Percentiles rank a stretch among this genome's conserved stretches.
Conservation (phyloP, 345 rosid species). For the Eutrema yunnanense region DNA sequence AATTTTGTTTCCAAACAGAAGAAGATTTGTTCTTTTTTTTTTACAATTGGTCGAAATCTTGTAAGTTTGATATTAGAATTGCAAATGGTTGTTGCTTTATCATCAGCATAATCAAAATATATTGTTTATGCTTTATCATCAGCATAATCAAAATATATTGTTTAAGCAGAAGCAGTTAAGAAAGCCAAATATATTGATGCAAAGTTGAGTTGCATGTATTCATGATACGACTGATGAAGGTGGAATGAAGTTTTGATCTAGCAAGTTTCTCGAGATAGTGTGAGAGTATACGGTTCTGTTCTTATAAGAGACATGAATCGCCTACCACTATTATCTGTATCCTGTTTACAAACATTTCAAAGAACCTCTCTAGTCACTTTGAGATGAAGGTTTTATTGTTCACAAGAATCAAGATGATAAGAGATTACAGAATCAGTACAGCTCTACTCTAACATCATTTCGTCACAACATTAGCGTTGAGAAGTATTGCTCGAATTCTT, state of each 20-base stretch:
- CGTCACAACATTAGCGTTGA: slow-evolving; percentile 65
- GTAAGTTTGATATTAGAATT: neutral
- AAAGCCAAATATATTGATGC: neutral
- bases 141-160: neutral
- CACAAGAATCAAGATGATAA: slow-evolving; percentile 9
- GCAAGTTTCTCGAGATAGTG: neutral
- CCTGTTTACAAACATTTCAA: slow-evolving; percentile 11
- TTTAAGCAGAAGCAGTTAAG: neutral
- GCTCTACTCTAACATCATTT: slow-evolving; percentile 14
- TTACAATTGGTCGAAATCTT: neutral
- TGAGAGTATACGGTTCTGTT: neutral
- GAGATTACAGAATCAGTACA: slow-evolving; percentile 1
- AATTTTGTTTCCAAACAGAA: too few relatives aligned
- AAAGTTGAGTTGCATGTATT: neutral
- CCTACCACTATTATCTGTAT: neutral
- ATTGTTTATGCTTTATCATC: neutral
- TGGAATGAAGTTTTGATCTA: neutral
- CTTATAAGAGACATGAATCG: neutral
- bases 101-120: too few relatives aligned
- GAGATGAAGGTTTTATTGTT: slow-evolving; percentile 5
- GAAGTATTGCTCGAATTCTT: slow-evolving; percentile 88
- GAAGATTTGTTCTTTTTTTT: too few relatives aligned
- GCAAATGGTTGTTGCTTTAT: neutral
- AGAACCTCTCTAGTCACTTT: slow-evolving; percentile 12
- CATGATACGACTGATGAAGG: neutral